Conservation (phyloP, 2,329 filamentous ascomycete species). For the Hymenoscyphus linearis region DNA sequence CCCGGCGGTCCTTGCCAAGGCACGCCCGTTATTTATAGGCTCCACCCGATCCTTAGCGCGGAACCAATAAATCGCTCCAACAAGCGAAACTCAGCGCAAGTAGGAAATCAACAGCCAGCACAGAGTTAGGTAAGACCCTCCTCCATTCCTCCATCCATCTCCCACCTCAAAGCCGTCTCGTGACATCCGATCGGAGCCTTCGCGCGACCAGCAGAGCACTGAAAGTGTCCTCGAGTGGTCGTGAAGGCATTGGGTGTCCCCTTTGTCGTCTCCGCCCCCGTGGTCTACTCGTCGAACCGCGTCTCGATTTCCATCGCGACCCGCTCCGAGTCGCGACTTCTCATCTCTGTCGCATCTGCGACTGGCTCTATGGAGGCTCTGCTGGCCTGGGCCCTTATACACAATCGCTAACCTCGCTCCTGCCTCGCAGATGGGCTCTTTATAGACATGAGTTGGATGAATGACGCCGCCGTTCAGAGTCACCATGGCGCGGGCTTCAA, state of each 20-base stretch:
- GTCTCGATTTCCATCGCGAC: conserved; percentile 30
- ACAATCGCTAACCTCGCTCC: conserved; percentile 27
- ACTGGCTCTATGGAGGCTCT: conserved; percentile 19
- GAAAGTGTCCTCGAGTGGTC: conserved; percentile 11
- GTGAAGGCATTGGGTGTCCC: conserved; percentile 18
- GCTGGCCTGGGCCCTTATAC: neutral
- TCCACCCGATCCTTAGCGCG: conserved; percentile 10
- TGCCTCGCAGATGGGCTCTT: conserved; percentile 35
- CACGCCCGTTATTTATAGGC: neutral
- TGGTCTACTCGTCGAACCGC: conserved; percentile 22
- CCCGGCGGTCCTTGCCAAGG: neutral
- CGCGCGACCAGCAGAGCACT: conserved; percentile 9
- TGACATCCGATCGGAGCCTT: conserved; percentile 23
- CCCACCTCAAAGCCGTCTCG: conserved; percentile 22
- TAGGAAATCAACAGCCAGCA: conserved; percentile 18
- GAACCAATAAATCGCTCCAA: neutral
- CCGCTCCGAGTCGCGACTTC: conserved; percentile 22
- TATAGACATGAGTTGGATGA: conserved; percentile 67
- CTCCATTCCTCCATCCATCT: conserved; percentile 23
- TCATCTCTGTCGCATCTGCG: conserved; percentile 21
- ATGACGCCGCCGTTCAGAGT: conserved; percentile 61
- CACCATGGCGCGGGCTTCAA: conserved; percentile 66
- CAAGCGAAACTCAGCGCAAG: conserved; percentile 6
- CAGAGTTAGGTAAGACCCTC: conserved; percentile 32
- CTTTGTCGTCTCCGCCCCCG: conserved; percentile 16